phyloP scores from a whole-genome alignment of 208 protist species.

The Phytomonas sp. region DNA sequence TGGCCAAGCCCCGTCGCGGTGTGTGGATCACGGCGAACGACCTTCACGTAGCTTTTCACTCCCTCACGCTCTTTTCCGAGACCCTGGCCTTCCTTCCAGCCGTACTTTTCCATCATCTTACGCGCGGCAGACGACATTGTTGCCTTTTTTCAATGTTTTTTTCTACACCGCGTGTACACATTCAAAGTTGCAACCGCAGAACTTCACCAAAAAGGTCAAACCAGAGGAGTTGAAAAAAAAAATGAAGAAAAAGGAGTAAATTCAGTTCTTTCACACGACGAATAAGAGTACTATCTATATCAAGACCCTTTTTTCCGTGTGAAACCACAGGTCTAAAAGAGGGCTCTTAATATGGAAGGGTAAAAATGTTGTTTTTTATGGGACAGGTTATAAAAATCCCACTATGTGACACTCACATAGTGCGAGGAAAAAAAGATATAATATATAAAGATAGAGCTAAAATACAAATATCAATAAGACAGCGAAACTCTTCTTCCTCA shows the following conservation, averaged over 20 bases:
- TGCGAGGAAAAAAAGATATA: constrained; percentile 10
- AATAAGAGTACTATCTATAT: constrained; percentile 2
- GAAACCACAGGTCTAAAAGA: neutral
- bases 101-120: constrained; percentile 76
- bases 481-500: neutral
- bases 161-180: neutral
- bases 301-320: neutral
- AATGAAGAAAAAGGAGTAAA: constrained; percentile 9
- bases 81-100: constrained; percentile 80
- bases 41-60: constrained; percentile 68
- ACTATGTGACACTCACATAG: constrained; percentile 5
- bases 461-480: constrained; percentile 13
- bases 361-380: neutral
- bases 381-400: neutral
- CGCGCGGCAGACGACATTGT: constrained; percentile 62
- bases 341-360: neutral
- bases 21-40: constrained; percentile 62
- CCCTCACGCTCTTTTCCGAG: constrained; percentile 63
- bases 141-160: neutral
- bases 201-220: neutral
- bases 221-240: constrained; percentile 11
- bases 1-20: constrained; percentile 67
- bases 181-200: neutral
- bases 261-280: neutral
- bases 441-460: constrained; percentile 11